Evolutionary conservation across 768 basidiomycete species (phyloP).

Genomic region (Naganishia vishniacii): DNA sequence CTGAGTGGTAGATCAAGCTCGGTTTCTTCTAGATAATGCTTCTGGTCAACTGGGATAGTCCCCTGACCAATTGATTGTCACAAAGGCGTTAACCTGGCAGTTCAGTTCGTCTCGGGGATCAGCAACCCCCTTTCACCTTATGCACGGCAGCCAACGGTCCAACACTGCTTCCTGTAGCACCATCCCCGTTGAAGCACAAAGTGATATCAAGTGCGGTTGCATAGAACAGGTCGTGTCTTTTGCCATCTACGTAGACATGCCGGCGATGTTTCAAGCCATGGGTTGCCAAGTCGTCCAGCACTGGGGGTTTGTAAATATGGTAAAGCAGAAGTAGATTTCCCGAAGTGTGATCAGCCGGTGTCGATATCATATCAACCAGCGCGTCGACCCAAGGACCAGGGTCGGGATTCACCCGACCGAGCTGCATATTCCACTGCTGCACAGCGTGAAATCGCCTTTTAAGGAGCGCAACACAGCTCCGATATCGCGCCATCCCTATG

Average conservation of each 20-base stretch:
- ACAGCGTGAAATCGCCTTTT: too few relatives aligned
- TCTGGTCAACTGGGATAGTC: background rate
- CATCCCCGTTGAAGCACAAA: conserved; percentile 62
- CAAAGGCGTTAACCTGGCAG: conserved; percentile 76
- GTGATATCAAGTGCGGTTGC: conserved; percentile 93
- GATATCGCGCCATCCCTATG: too few relatives aligned
- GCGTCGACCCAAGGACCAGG: too few relatives aligned
- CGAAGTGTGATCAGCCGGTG: conserved; percentile 45
- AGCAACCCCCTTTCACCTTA: conserved; percentile 67
- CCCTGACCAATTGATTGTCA: conserved; percentile 26
- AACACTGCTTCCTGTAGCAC: conserved; percentile 54
- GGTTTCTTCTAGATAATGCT: conserved; percentile 62
- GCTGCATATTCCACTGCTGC: too few relatives aligned
- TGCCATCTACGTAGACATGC: background rate
- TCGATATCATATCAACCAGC: too few relatives aligned
- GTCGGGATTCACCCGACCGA: too few relatives aligned
- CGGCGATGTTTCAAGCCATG: conserved; percentile 77
- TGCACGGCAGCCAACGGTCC: conserved; percentile 21
- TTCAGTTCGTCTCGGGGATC: conserved; percentile 95
- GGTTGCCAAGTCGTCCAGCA: conserved; percentile 85
- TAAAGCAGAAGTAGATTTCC: conserved; percentile 80
- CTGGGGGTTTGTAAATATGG: conserved; percentile 72
- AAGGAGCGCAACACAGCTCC: too few relatives aligned
- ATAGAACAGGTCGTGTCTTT: conserved; percentile 65
- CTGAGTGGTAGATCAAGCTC: conserved; percentile 41